A percentile compares a stretch with the other conserved stretches of the same genome.
Evolutionary conservation across 2,329 filamentous ascomycete genomes (phyloP).

Genomic region (Pseudocercospora eumusae): DNA sequence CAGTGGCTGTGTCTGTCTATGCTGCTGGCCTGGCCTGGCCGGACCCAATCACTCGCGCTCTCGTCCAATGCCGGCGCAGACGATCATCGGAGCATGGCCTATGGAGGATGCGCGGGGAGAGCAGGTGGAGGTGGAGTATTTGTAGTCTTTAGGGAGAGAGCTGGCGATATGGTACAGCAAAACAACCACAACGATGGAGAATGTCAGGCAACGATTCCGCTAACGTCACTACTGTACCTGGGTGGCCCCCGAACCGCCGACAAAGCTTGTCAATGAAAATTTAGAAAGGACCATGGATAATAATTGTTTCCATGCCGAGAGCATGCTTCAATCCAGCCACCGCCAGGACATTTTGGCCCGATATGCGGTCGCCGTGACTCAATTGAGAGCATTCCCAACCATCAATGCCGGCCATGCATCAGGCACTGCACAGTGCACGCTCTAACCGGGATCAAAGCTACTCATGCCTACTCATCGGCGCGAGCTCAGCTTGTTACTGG

Average conservation of each 20-base stretch:
- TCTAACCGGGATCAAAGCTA: conserved; percentile 6
- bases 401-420: conserved; percentile 8
- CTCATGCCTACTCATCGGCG: conserved; percentile 1
- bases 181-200: neutral
- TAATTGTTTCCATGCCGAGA: neutral
- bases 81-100: conserved; percentile 18
- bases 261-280: neutral
- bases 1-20: conserved; percentile 4
- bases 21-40: neutral
- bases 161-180: neutral
- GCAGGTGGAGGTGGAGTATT: neutral
- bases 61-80: conserved; percentile 4
- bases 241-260: neutral
- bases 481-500: conserved; percentile 4
- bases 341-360: neutral
- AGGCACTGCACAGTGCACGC: neutral
- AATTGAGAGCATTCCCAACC: neutral
- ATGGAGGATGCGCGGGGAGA: neutral
- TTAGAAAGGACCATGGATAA: too few relatives aligned
- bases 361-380: conserved; percentile 5
- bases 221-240: neutral
- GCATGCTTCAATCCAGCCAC: conserved; percentile 1
- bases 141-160: neutral
- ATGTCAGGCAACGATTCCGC: too few relatives aligned
- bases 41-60: conserved; percentile 4